A percentile compares a stretch with the other conserved stretches of the same genome.
Conservation (phyloP, 2,329 filamentous ascomycete species). For the Cadophora luteo-olivacea region DNA sequence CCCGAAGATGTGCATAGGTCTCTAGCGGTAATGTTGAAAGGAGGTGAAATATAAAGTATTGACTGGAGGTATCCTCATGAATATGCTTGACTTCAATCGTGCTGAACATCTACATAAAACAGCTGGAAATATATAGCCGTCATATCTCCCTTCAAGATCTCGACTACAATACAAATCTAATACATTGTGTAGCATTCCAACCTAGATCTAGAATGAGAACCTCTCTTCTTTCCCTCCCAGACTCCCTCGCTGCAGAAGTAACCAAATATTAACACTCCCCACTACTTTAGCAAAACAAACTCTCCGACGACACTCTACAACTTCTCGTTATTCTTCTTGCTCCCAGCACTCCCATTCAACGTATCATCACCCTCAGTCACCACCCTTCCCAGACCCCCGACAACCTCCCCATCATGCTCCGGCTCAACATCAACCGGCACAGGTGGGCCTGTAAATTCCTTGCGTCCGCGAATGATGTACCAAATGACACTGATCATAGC, state of each 20-base stretch:
- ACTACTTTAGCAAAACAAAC: not conserved
- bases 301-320: not conserved
- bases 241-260: not conserved
- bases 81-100: no score
- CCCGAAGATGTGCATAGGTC: no score
- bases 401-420: conserved; percentile 37
- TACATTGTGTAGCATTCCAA: not conserved
- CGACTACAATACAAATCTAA: not conserved
- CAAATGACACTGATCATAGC: conserved; percentile 64
- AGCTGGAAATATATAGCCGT: no score
- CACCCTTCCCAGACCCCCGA: conserved; percentile 34
- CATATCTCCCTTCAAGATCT: no score
- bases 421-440: conserved; percentile 38
- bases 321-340: conserved; percentile 23
- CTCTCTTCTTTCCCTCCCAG: not conserved
- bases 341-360: conserved; percentile 19
- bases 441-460: conserved; percentile 66
- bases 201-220: not conserved
- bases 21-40: no score
- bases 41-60: no score
- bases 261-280: not conserved
- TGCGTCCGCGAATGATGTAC: conserved; percentile 68
- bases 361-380: conserved; percentile 30
- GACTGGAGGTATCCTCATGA: no score
- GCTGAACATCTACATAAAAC: no score